Base-by-base conservation (phyloP, 2,329 filamentous ascomycete genomes). In the Pezicula rhizophila region DNA sequence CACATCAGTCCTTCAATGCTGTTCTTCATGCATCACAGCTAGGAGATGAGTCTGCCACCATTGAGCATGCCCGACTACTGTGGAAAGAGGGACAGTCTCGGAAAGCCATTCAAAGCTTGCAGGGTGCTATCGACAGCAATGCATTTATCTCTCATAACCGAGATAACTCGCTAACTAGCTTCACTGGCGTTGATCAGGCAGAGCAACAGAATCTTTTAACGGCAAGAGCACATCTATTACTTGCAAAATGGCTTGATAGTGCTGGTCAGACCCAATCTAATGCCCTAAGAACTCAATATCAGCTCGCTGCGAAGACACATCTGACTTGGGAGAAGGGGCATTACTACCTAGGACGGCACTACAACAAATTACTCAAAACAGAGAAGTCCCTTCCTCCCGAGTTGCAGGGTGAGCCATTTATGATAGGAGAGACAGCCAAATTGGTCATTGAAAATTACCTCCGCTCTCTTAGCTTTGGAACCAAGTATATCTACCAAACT, bases 401-500 rank as follows among this genome's bases (percentile, higher is more conserved):
- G 25, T 90, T 91, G 54, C 90, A 96, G 66, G 84, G 79, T 38
- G 85, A 90, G 47, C 75, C 79, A 51, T 90, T 83, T 59, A 69
- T 93, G 48, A 87, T 80, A 10, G 95, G 93, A 35, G 91, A 96
- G 64, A 81, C 85, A 17, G 84, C 89, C 2, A 90, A 91, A 62
- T 77, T 96, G 14, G 88, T 99, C 33, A 88, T 97, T 55, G 90
- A 96, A 61, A 96, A 95, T 63, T 96, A 95, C 61, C 74, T 96
- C 40, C 82, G 92, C 25, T 95, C 91, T 2, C 77, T 96, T 40
- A 82, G 84, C 25, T 92, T 85, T 57, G 93, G 93, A 28, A 93
- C 89, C 42, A 99, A 97, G 68, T 96, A 97, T 66, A 80, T 96
- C 39, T 95, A 96, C 61, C 91, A 97, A 66, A 96, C 91, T 0